Percentiles rank a stretch among this genome's conserved stretches.
Evolutionary conservation across 73 alveolate genomes (phyloP).

Genomic region (Paramecium pentaurelia): DNA sequence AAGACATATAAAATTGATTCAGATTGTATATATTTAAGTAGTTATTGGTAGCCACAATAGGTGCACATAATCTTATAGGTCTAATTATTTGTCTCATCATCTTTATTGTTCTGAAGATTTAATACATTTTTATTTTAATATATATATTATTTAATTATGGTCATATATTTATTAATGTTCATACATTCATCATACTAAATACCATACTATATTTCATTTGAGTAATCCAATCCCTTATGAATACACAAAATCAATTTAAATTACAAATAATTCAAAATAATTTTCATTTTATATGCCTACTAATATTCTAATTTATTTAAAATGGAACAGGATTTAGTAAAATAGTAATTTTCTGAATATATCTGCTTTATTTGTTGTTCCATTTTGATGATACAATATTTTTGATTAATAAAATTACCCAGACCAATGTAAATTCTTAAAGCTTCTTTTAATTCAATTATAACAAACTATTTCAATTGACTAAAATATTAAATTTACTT

Average conservation of each 20-base stretch:
- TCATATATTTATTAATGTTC: not conserved
- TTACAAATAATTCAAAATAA: not conserved
- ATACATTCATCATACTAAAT: not conserved
- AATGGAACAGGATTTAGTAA: too few species aligned
- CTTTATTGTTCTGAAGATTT: not conserved
- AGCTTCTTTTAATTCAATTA: not conserved
- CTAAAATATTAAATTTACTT: not conserved
- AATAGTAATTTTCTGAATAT: too few species aligned
- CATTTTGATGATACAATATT: too few species aligned
- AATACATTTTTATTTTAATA: not conserved
- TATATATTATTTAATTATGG: not conserved
- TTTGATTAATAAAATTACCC: too few species aligned
- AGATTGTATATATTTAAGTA: not conserved
- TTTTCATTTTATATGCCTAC: not conserved
- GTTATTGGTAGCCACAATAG: not conserved
- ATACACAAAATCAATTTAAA: not conserved
- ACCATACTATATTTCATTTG: not conserved
- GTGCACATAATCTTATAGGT: not conserved
- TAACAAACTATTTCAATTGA: not conserved
- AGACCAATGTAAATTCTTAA: not conserved
- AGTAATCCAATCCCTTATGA: not conserved
- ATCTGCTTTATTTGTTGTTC: too few species aligned
- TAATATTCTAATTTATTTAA: too few species aligned
- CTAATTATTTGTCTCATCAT: not conserved
- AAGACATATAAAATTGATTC: not conserved